Base-by-base conservation (phyloP, 2,329 filamentous ascomycete genomes). In the Fusarium temperatum region DNA sequence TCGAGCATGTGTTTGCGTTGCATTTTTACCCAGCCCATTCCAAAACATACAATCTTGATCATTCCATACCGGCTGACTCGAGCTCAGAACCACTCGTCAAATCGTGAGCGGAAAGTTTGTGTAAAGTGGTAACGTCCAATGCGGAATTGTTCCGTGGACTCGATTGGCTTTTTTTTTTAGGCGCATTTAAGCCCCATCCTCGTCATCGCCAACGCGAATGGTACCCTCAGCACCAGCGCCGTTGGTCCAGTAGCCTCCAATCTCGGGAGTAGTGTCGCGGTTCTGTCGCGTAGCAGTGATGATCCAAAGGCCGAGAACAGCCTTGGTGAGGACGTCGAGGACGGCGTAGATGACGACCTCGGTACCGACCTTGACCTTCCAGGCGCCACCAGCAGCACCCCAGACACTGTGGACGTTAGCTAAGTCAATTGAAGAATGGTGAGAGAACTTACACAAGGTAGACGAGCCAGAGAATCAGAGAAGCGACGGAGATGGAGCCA, bases 151-250 rank as follows among this genome's bases (percentile, higher is more conserved):
- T 28, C 32, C 53, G 22, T 28, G n/a, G 26, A 44, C 44, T 7
- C 9, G 18, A 38, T 44, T 58, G 32, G 10, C 10, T 18, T 35
- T 28, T 42, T 26, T 26, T 22, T 47, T 1, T 6, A 22, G 1
- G 8, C 13, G n/a, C 38, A 24, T 50, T 70, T 74, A 78, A 50
- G 77, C 77, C 36, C 76, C 77, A 30, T 79, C 74, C 13, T 84
- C 77, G 47, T 87, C 57, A 78, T 84, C 53, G 81, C 84, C 41
- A 81, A 88, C 75, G 76, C 78, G 28, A 48, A 84, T 84, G 9
- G 79, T 76, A 5, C 83, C 83, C 68, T 84, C 82, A 11, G 80
- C 71, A 12, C 78, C 73, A 4, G 81, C 74, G 8, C 83, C 83
- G 22, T 83, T 74, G 6, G 83, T 77, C 83, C 83, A 84, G 64